Conservation (phyloP, 2,329 filamentous ascomycete genomes). For the Botrytis squamosa region DNA sequence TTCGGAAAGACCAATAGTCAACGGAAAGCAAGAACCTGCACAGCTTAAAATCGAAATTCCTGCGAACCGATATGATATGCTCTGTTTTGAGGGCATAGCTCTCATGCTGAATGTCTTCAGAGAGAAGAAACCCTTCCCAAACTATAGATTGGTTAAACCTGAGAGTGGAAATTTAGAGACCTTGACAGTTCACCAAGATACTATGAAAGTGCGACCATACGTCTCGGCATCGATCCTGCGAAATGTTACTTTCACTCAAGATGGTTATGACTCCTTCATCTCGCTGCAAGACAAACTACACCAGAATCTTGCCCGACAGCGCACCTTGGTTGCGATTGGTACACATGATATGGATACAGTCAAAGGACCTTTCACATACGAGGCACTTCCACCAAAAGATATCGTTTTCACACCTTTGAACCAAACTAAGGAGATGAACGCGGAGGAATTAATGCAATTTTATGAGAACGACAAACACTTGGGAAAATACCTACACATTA, state of each 20-base stretch:
- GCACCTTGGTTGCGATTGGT: slow-evolving; percentile 93
- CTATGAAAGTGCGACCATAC: slow-evolving; percentile 77
- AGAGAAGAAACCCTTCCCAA: slow-evolving; percentile 70
- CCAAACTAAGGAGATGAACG: slow-evolving; percentile 85
- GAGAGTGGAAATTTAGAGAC: slow-evolving; percentile 71
- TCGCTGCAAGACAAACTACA: slow-evolving; percentile 96
- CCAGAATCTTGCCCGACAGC: slow-evolving; percentile 88
- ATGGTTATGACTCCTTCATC: slow-evolving; percentile 96
- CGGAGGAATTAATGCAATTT: slow-evolving; percentile 85
- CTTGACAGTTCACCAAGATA: slow-evolving; percentile 75
- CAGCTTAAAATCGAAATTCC: slow-evolving; percentile 98
- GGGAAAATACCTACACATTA: slow-evolving; percentile 88
- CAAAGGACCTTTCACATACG: slow-evolving; percentile 93
- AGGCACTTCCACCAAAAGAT: slow-evolving; percentile 85
- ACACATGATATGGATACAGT: slow-evolving; percentile 95
- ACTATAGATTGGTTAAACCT: slow-evolving; percentile 74
- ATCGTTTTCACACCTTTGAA: slow-evolving; percentile 91
- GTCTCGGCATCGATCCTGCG: slow-evolving; percentile 87
- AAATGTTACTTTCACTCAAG: slow-evolving; percentile 87
- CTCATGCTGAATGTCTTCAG: slow-evolving; percentile 96
- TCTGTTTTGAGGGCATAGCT: slow-evolving; percentile 95
- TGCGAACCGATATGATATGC: slow-evolving; percentile 90
- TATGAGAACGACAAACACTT: slow-evolving; percentile 95
- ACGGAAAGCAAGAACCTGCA: slow-evolving; percentile 80
- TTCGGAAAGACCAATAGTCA: slow-evolving; percentile 64